Evolutionary conservation across 345 rosid genomes (phyloP).

Genomic region (Erucastrum elatum): DNA sequence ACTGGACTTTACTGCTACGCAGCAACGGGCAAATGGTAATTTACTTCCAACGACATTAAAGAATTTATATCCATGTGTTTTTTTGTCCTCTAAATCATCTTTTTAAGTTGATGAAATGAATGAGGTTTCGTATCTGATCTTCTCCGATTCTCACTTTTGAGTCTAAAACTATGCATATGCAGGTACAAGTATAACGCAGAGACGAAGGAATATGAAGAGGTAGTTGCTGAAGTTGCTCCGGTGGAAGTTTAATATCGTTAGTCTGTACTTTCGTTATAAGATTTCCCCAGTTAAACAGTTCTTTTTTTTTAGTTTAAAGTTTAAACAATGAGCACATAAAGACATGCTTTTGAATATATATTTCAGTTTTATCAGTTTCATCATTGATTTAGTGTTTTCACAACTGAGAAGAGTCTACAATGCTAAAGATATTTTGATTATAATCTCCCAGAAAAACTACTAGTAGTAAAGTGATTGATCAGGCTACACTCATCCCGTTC

Average conservation of each 20-base stretch:
- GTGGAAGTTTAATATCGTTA: constrained; percentile 16
- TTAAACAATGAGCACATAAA: constrained; percentile 2
- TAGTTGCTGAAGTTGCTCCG: constrained; percentile 28
- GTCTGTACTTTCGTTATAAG: constrained; percentile 6
- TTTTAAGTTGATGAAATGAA: neutral
- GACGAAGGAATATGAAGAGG: constrained; percentile 35
- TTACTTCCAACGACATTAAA: neutral
- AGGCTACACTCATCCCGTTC: neutral
- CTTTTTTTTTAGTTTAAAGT: neutral
- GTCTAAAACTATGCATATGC: neutral
- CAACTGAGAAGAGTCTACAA: neutral
- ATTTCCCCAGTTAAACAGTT: constrained; percentile 2
- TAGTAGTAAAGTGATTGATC: neutral
- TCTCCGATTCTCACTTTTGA: neutral
- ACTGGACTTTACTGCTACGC: constrained; percentile 82
- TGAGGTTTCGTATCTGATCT: neutral
- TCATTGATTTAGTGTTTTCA: neutral
- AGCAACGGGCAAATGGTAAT: constrained; percentile 84
- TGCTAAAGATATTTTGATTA: neutral
- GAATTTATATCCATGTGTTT: neutral
- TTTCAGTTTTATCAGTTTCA: neutral
- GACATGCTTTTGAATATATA: constrained; percentile 3
- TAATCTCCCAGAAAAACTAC: neutral
- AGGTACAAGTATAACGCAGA: constrained; percentile 39
- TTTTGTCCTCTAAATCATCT: neutral